A percentile compares a stretch with the other conserved stretches of the same genome.
These are phyloP conservation scores for Physcia stellaris DNA, from an alignment of 495 filamentous ascomycete genomes.

Conservation along the genomic window DNA sequence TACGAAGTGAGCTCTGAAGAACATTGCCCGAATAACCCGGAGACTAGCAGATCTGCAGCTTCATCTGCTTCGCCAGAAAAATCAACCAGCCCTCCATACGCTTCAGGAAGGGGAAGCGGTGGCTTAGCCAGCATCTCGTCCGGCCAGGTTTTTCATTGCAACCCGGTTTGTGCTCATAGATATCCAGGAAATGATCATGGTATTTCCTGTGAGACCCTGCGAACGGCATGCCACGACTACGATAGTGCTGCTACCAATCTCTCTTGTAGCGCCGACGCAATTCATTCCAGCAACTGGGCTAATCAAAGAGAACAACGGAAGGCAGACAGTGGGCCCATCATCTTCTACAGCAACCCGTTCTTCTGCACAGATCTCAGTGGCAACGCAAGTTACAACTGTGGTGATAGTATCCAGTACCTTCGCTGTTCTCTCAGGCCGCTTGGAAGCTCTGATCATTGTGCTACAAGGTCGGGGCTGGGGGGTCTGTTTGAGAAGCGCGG, in stretches of 20 bases:
- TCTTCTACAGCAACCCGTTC: slow-evolving; percentile 60
- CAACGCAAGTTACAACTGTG: slow-evolving; percentile 21
- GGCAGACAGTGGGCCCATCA: slow-evolving; percentile 57
- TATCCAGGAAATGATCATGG: too few relatives aligned
- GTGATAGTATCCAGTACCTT: slow-evolving; percentile 4
- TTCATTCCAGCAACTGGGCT: slow-evolving; percentile 9
- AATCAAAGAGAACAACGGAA: slow-evolving; percentile 17
- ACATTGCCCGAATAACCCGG: not conserved
- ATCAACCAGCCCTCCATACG: not conserved
- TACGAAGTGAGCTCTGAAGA: slow-evolving; percentile 45
- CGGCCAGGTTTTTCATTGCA: not conserved
- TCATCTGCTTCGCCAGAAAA: not conserved
- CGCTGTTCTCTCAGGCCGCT: slow-evolving; percentile 7
- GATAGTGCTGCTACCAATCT: too few relatives aligned
- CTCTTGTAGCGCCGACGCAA: slow-evolving; percentile 15
- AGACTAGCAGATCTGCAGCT: not conserved
- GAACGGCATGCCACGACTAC: too few relatives aligned
- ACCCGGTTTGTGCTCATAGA: slow-evolving; percentile 20
- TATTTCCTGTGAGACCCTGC: too few relatives aligned
- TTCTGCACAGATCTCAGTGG: slow-evolving; percentile 69
- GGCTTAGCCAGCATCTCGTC: not conserved
- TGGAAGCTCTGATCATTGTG: slow-evolving; percentile 3
- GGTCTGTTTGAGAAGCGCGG: not conserved
- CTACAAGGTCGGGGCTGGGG: not conserved
- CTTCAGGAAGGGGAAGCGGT: not conserved